A percentile compares a stretch with the other conserved stretches of the same genome.
Conservation (phyloP, 2,329 filamentous ascomycete species). For the Domatiomyces catenatus region DNA sequence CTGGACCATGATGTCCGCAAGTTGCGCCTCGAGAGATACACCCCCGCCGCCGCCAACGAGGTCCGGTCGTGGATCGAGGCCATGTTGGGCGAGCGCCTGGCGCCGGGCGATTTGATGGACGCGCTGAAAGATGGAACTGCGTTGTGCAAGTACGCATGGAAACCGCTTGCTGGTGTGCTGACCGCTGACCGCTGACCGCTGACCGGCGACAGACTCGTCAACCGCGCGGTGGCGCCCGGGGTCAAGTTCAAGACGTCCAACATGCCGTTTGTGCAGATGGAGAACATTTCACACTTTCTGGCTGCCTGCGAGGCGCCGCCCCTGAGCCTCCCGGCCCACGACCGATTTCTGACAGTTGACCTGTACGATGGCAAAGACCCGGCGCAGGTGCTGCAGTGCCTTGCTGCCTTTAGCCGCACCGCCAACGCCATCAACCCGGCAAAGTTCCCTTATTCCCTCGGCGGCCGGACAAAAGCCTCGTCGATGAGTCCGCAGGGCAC, state of each 20-base stretch:
- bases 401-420: constrained; percentile 78
- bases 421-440: constrained; percentile 60
- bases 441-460: constrained; percentile 61
- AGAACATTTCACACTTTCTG: constrained; percentile 95
- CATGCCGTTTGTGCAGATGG: constrained; percentile 99
- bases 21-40: constrained; percentile 84
- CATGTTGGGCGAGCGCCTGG: constrained; percentile 56
- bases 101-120: constrained; percentile 64
- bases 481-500: constrained; percentile 52
- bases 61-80: constrained; percentile 73
- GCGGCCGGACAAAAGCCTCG: constrained; percentile 48
- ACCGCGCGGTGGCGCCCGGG: constrained; percentile 61
- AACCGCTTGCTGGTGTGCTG: not conserved
- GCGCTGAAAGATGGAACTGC: constrained; percentile 79
- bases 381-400: constrained; percentile 83
- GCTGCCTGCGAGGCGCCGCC: constrained; percentile 72
- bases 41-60: constrained; percentile 76
- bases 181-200: constrained; percentile 7
- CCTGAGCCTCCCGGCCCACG: constrained; percentile 77
- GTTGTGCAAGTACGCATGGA: constrained; percentile 61
- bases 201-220: constrained; percentile 51
- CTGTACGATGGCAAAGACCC: constrained; percentile 92
- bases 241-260: constrained; percentile 80
- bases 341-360: constrained; percentile 93
- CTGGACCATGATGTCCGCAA: constrained; percentile 91